Conservation (phyloP, 805 yeast genomes). For the Hanseniaspora occidentalis region DNA sequence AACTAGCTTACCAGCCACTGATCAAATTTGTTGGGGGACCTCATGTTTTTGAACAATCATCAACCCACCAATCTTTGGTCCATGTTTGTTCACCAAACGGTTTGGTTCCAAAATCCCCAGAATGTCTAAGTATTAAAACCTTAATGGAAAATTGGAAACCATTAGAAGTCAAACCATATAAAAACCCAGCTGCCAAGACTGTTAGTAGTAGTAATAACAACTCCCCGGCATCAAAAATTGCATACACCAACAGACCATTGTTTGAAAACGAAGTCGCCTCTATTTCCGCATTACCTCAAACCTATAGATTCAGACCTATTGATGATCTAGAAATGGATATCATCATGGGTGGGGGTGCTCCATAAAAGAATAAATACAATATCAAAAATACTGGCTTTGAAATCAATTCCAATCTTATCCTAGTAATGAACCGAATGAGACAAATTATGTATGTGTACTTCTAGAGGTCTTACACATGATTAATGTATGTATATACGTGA, state of each 20-base stretch:
- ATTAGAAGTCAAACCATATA: slow-evolving; percentile 28
- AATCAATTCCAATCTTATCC: too few species aligned
- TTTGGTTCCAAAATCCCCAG: slow-evolving; percentile 19
- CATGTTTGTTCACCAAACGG: slow-evolving; percentile 21
- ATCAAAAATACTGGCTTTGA: too few species aligned
- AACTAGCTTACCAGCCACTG: slow-evolving; percentile 41
- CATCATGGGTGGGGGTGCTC: slow-evolving; percentile 76
- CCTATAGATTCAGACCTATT: slow-evolving; percentile 57
- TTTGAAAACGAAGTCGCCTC: slow-evolving; percentile 31
- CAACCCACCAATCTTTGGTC: slow-evolving; percentile 7
- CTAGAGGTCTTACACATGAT: too few species aligned
- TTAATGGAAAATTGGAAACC: slow-evolving; percentile 26
- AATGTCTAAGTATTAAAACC: slow-evolving; percentile 14
- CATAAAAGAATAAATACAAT: not conserved
- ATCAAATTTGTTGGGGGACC: slow-evolving; percentile 71
- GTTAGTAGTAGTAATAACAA: slow-evolving; percentile 18
- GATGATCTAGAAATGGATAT: slow-evolving; percentile 63
- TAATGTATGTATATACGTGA: too few species aligned
- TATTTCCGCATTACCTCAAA: slow-evolving; percentile 53
- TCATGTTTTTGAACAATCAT: slow-evolving; percentile 32
- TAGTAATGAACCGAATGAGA: too few species aligned
- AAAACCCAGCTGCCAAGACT: slow-evolving; percentile 32
- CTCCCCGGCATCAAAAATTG: slow-evolving; percentile 7
- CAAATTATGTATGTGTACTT: too few species aligned
- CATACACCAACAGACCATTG: slow-evolving; percentile 26